These are phyloP conservation scores for Hapsidospora chrysogenum DNA, from an alignment of 495 filamentous ascomycete species.

Conservation along the genomic window DNA sequence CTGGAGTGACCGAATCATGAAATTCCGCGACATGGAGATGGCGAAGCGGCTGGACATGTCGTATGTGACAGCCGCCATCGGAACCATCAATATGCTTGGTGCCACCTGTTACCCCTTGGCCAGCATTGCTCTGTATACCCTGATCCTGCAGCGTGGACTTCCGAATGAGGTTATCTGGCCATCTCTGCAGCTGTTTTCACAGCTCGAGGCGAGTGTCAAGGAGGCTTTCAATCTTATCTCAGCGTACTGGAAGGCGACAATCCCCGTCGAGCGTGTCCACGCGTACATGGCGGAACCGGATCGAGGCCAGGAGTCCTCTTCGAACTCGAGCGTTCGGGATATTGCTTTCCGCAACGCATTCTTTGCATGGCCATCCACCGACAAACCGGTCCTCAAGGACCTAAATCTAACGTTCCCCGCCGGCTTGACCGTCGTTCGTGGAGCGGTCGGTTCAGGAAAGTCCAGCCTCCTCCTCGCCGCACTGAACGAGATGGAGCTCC, in stretches of 20 bases:
- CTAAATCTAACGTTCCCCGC: conserved; percentile 41
- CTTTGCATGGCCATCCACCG: conserved; percentile 60
- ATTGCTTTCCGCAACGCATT: conserved; percentile 44
- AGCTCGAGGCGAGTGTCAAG: conserved; percentile 52
- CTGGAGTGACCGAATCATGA: conserved; percentile 32
- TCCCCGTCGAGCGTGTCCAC: conserved; percentile 64
- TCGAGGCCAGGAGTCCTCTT: conserved; percentile 30
- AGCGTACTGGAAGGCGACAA: conserved; percentile 52
- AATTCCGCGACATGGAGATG: conserved; percentile 42
- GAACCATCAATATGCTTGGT: conserved; percentile 43
- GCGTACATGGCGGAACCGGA: conserved; percentile 72
- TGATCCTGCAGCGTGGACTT: conserved; percentile 43
- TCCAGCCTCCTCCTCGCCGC: conserved; percentile 63
- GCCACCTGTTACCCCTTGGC: conserved; percentile 60
- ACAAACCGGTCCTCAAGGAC: conserved; percentile 40
- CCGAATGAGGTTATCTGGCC: conserved; percentile 69
- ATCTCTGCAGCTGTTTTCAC: conserved; percentile 57
- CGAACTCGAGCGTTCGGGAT: conserved; percentile 11
- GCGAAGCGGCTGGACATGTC: conserved; percentile 43
- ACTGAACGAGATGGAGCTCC: conserved; percentile 60
- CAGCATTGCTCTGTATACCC: conserved; percentile 63
- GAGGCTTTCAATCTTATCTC: conserved; percentile 58
- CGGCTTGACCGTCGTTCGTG: conserved; percentile 47
- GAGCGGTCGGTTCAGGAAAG: conserved; percentile 68
- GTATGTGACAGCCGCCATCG: conserved; percentile 40